Base-by-base conservation (phyloP, 2,329 filamentous ascomycete species). In the Dactylonectria estremocensis region DNA sequence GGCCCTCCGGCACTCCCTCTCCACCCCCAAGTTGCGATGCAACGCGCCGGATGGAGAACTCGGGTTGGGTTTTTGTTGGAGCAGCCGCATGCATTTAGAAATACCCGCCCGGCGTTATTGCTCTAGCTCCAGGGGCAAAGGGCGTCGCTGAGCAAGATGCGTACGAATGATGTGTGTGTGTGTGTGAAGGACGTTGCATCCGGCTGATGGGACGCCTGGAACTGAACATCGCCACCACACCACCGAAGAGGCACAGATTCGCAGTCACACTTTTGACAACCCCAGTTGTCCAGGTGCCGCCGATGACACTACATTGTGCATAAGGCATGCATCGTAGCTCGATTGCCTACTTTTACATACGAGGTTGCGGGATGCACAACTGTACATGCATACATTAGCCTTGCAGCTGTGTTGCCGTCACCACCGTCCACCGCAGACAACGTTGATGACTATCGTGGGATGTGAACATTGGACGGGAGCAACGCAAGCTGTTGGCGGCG, bases 271-370 rank as follows among this genome's bases (percentile, higher is more conserved):
- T 28, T 28, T 28, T 35, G 24, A 10, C 22, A 45, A 6, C 16
- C 20, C 16, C 43, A 43, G 28, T n/a, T 16, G 31, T 37, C 33
- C 22, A 28, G 50, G 61, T 18, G 54, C 35, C 22, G 49, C 22
- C 22, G 49, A 60, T 55, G 24, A 16, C 37, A 46, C 53, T 58
- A 46, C 61, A 64, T 59, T 9, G 48, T 46, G 63, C 63, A 66
- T 56, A 46, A 40, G 50, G 33, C 52, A 52, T 52, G 63, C 57
- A 45, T 24, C n/a, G 50, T 37, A 45, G 54, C 62, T 43, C 45
- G 61, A 46, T 24, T 16, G 18, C 24, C 24, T 7, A 28, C 24
- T 22, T 49, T 59, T 43, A 56, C 50, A 56, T 43, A 56, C 50
- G 63, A 61, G 49, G 13, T 54, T 50, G 31, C 40, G 20, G 45